phyloP scores from a whole-genome alignment of 176 grass and related monocot genomes.

The Cymbopogon citratus region DNA sequence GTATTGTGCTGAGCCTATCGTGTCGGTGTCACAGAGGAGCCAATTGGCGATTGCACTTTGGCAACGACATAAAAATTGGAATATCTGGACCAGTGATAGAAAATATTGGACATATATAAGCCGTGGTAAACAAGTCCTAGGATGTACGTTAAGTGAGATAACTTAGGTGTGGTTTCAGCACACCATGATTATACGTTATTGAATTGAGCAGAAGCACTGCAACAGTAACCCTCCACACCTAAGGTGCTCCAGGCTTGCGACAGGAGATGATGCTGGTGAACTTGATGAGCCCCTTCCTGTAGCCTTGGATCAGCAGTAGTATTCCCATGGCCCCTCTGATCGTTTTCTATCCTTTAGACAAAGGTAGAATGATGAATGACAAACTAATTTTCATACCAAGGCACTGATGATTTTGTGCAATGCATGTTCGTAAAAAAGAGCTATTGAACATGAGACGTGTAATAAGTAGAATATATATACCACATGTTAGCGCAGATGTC shows the following conservation, averaged over 20 bases:
- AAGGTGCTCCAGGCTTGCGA: slow-evolving; percentile 46
- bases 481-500: slow-evolving; percentile 58
- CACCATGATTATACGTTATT: neutral
- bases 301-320: slow-evolving; percentile 85
- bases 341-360: slow-evolving; percentile 74
- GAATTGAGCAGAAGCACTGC: neutral
- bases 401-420: too few relatives aligned
- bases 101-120: too few relatives aligned
- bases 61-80: too few relatives aligned
- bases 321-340: slow-evolving; percentile 78
- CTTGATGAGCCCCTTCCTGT: slow-evolving; percentile 85
- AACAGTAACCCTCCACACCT: neutral
- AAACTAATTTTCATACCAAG: too few relatives aligned
- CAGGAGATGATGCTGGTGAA: slow-evolving; percentile 86
- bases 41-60: too few relatives aligned
- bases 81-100: too few relatives aligned
- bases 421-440: neutral
- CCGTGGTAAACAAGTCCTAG: too few relatives aligned
- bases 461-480: slow-evolving; percentile 12
- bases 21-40: too few relatives aligned
- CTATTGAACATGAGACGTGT: neutral
- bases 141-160: too few relatives aligned
- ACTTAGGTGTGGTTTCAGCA: too few relatives aligned
- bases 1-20: too few relatives aligned
- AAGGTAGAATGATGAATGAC: too few relatives aligned